Conservation (phyloP, 768 basidiomycete genomes). For the Megacollybia marginata region DNA sequence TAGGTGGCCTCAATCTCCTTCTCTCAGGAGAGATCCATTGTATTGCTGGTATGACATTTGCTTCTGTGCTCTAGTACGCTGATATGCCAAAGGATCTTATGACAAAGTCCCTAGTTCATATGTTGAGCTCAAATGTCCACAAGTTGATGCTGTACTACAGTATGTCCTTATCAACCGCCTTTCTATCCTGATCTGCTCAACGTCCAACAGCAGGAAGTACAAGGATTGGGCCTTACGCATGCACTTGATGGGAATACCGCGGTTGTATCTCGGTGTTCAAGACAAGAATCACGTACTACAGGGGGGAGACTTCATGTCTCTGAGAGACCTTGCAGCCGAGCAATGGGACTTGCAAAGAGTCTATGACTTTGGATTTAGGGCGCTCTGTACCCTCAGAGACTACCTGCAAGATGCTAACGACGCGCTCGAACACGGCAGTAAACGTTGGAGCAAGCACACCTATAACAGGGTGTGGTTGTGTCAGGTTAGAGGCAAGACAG, state of each 20-base stretch:
- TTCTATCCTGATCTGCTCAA: background rate
- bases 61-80: background rate
- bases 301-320: background rate
- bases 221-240: constrained; percentile 9
- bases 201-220: constrained; percentile 1
- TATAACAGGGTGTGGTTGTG: background rate
- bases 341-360: background rate
- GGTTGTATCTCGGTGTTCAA: constrained; percentile 5
- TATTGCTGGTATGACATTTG: constrained; percentile 2
- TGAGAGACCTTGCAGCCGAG: background rate
- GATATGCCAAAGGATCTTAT: too few relatives aligned
- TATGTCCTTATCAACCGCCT: background rate
- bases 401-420: background rate
- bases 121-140: constrained; percentile 5
- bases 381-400: background rate
- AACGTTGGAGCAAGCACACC: background rate
- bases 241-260: constrained; percentile 6
- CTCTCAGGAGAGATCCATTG: constrained; percentile 9
- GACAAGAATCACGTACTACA: background rate
- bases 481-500: background rate
- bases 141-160: background rate
- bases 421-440: background rate
- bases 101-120: constrained; percentile 2
- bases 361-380: background rate
- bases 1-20: constrained; percentile 11